phyloP scores from a whole-genome alignment of 1,284 basidiomycete species.

The Pascua guehoae region DNA sequence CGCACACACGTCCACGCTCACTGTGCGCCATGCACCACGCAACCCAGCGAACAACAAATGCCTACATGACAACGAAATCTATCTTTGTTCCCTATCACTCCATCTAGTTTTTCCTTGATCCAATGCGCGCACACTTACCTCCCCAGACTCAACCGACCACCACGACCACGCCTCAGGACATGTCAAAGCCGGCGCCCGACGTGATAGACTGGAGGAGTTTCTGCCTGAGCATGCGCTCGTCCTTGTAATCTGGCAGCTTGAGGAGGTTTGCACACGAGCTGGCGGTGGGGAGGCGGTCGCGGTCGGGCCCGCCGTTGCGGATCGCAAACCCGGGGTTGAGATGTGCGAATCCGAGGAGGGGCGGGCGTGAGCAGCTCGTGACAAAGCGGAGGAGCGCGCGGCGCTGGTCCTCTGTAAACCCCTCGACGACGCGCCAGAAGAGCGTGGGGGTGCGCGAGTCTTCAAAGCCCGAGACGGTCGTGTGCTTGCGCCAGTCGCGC shows the following conservation, averaged over 20 bases:
- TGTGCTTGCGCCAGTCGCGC: slow-evolving; percentile 69
- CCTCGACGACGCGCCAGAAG: slow-evolving; percentile 64
- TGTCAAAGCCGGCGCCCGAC: slow-evolving; percentile 80
- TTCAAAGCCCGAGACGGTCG: slow-evolving; percentile 72
- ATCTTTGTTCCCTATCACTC: too few species aligned
- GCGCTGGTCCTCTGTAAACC: slow-evolving; percentile 61
- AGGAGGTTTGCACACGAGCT: slow-evolving; percentile 75
- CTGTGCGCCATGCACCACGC: too few species aligned
- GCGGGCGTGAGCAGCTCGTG: slow-evolving; percentile 84
- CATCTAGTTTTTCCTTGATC: too few species aligned
- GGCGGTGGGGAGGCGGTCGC: slow-evolving; percentile 64
- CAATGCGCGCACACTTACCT: too few species aligned
- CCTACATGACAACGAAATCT: too few species aligned
- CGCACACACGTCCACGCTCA: too few species aligned
- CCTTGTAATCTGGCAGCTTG: slow-evolving; percentile 48
- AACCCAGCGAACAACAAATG: too few species aligned
- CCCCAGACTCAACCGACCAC: too few species aligned
- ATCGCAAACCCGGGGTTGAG: slow-evolving; percentile 81
- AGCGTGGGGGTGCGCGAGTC: slow-evolving; percentile 65
- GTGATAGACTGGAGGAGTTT: slow-evolving; percentile 84
- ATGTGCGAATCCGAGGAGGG: slow-evolving; percentile 80
- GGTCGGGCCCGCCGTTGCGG: slow-evolving; percentile 68
- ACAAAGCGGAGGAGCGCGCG: slow-evolving; percentile 77
- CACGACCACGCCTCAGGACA: slow-evolving; percentile 56
- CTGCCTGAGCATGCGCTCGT: slow-evolving; percentile 60